Conservation (phyloP, 2,329 filamentous ascomycete species). For the Colletotrichum sp. region DNA sequence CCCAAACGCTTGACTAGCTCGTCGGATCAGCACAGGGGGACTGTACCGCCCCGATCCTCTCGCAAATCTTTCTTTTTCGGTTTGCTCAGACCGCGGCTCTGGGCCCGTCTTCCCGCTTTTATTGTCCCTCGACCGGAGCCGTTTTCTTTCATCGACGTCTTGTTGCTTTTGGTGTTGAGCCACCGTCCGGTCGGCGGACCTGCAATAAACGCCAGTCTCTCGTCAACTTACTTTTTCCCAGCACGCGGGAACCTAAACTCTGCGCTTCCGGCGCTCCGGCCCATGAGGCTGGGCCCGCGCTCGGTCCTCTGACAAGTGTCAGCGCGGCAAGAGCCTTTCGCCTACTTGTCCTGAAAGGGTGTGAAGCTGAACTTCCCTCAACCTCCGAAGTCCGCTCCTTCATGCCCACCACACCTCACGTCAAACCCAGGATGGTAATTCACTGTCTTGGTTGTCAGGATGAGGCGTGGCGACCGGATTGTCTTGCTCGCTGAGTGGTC, state of each 20-base stretch:
- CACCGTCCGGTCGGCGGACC: not conserved
- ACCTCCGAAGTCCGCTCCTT: not conserved
- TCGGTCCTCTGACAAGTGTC: constrained; percentile 12
- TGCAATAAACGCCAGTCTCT: not conserved
- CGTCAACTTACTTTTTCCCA: not conserved
- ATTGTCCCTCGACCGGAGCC: not conserved
- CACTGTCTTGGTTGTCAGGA: not conserved
- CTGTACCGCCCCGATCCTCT: not conserved
- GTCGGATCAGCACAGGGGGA: not conserved
- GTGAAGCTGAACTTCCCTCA: not conserved
- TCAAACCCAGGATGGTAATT: not conserved
- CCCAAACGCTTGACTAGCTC: not conserved
- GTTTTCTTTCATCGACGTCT: not conserved
- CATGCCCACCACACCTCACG: not conserved
- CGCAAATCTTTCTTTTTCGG: constrained; percentile 11
- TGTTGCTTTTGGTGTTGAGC: not conserved
- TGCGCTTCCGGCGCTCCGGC: not conserved
- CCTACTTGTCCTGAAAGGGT: not conserved
- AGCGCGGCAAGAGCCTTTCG: not conserved
- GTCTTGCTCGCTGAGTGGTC: not conserved
- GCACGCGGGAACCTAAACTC: not conserved
- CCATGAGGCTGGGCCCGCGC: not conserved
- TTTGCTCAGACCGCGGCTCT: not conserved
- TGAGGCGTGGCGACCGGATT: not conserved
- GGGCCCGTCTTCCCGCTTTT: not conserved